Conservation (phyloP, 2,329 filamentous ascomycete genomes). For the Claviceps citrina region DNA sequence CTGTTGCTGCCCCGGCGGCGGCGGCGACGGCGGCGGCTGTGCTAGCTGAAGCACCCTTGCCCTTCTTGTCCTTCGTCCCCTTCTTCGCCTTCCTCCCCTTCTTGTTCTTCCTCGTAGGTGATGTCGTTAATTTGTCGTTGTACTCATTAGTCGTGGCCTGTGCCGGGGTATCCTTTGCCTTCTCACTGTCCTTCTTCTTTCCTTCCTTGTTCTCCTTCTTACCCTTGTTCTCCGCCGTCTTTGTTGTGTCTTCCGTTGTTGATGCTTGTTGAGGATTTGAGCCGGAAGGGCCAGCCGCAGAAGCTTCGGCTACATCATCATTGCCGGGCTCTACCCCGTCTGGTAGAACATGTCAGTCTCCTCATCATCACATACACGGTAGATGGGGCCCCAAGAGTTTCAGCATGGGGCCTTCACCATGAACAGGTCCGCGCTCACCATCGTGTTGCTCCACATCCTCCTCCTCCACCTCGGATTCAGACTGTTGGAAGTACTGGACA, state of each 20-base stretch:
- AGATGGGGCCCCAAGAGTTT: too few relatives aligned
- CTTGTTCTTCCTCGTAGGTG: constrained; percentile 12
- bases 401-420: too few relatives aligned
- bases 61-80: constrained; percentile 13
- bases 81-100: too few relatives aligned
- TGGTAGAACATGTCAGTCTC: neutral
- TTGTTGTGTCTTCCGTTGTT: constrained; percentile 7
- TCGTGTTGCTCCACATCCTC: constrained; percentile 7
- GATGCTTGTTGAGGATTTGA: constrained; percentile 1
- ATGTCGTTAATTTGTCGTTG: constrained; percentile 6
- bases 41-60: neutral
- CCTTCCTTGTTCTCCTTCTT: constrained; percentile 11
- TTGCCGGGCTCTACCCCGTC: constrained; percentile 1
- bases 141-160: constrained; percentile 9
- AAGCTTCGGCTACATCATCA: neutral
- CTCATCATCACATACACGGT: neutral
- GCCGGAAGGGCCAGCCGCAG: neutral
- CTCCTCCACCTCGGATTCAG: constrained; percentile 26
- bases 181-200: constrained; percentile 8
- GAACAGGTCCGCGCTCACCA: constrained; percentile 6
- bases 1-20: neutral
- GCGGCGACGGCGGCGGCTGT: neutral
- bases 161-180: constrained; percentile 4
- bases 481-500: constrained; percentile 24
- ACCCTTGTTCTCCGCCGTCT: constrained; percentile 1